These are phyloP conservation scores for Aspergillus ostianus DNA, from an alignment of 495 filamentous ascomycete genomes.

Conservation along the genomic window DNA sequence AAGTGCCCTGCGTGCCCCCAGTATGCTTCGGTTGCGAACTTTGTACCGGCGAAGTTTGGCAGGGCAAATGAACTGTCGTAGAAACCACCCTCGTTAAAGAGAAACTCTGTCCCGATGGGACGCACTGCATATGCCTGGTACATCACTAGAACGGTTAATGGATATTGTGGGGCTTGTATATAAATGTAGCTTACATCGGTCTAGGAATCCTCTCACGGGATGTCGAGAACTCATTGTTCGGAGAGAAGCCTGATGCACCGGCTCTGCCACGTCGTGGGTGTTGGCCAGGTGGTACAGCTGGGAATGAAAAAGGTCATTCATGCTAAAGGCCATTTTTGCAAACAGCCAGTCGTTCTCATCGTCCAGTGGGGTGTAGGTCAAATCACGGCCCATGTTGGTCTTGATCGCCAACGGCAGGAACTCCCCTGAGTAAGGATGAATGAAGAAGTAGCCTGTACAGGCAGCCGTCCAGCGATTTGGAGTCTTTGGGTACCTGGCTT, in stretches of 20 bases:
- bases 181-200: background rate
- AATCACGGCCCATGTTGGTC: conserved; percentile 7
- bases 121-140: conserved; percentile 9
- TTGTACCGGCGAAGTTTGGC: conserved; percentile 1
- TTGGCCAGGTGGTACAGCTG: conserved; percentile 9
- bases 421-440: conserved; percentile 6
- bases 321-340: conserved; percentile 7
- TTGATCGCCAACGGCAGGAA: conserved; percentile 7
- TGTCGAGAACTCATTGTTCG: conserved; percentile 6
- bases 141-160: conserved; percentile 3
- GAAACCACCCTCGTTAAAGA: conserved; percentile 10
- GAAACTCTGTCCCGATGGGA: conserved; percentile 6
- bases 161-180: background rate
- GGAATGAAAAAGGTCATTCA: conserved; percentile 9
- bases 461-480: conserved; percentile 7
- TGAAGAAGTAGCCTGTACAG: conserved; percentile 11
- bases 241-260: conserved; percentile 8
- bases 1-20: conserved; percentile 9
- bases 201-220: conserved; percentile 3
- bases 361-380: conserved; percentile 8
- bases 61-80: conserved; percentile 11
- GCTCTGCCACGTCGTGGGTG: conserved; percentile 8
- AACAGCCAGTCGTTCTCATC: conserved; percentile 7
- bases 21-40: conserved; percentile 5
- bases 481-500: conserved; percentile 1